These are phyloP conservation scores for Lasiosphaeria ovina DNA, from an alignment of 495 filamentous ascomycete species.

Conservation along the genomic window DNA sequence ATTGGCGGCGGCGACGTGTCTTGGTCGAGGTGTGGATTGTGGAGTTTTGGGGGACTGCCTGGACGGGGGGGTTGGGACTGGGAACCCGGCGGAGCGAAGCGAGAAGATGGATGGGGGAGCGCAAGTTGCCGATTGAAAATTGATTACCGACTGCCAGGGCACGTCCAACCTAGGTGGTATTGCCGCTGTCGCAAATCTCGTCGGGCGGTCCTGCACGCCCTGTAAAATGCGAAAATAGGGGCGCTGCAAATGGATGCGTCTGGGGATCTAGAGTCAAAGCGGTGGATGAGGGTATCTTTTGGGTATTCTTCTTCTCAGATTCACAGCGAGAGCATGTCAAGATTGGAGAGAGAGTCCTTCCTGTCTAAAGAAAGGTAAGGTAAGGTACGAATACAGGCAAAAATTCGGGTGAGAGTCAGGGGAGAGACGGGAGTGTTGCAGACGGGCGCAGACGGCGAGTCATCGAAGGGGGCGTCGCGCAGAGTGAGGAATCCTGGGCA, in stretches of 20 bases:
- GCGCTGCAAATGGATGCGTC: neutral
- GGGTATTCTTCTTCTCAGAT: neutral
- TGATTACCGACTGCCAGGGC: slow-evolving; percentile 11
- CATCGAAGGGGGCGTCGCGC: slow-evolving; percentile 22
- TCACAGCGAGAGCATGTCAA: slow-evolving; percentile 7
- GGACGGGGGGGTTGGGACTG: slow-evolving; percentile 31
- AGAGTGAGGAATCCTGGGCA: slow-evolving; percentile 21
- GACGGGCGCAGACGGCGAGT: slow-evolving; percentile 21
- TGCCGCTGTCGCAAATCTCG: slow-evolving; percentile 22
- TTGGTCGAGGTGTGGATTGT: slow-evolving; percentile 31
- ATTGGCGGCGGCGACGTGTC: slow-evolving; percentile 26
- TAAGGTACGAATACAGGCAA: neutral
- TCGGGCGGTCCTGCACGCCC: neutral
- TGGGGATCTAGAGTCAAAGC: neutral
- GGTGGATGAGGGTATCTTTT: neutral
- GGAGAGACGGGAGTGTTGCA: slow-evolving; percentile 18
- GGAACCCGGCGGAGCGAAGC: slow-evolving; percentile 15
- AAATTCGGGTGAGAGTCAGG: slow-evolving; percentile 15
- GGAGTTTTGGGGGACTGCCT: slow-evolving; percentile 25
- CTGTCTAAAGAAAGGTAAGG: slow-evolving; percentile 7
- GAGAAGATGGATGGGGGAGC: slow-evolving; percentile 1
- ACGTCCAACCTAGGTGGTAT: slow-evolving; percentile 14
- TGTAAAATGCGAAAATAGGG: slow-evolving; percentile 5
- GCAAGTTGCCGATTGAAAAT: slow-evolving; percentile 29
- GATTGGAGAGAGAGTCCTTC: neutral